These are phyloP conservation scores for Yarrowia keelungensis DNA, from an alignment of 805 yeast genomes.

Conservation along the genomic window DNA sequence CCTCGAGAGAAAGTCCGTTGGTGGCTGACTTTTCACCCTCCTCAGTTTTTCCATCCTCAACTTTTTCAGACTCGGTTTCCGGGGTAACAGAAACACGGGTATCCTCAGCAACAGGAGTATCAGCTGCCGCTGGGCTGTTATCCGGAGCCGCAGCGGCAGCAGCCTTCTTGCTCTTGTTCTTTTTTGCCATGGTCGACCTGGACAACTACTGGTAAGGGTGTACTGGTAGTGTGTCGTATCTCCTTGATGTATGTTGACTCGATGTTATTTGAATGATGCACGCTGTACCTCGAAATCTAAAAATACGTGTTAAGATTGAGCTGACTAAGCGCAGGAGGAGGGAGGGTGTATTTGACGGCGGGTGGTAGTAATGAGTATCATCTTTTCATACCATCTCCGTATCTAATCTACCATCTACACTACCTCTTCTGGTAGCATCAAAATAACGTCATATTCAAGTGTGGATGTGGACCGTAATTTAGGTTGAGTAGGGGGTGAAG, in stretches of 20 bases:
- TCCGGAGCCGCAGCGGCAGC: neutral
- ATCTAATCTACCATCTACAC: too few species aligned
- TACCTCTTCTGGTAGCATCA: neutral
- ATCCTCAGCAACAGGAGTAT: slow-evolving; percentile 64
- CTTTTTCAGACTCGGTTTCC: neutral
- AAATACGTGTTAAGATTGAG: slow-evolving; percentile 33
- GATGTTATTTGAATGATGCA: slow-evolving; percentile 8
- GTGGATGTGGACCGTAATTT: neutral
- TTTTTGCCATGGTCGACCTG: slow-evolving; percentile 12
- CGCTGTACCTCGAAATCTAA: slow-evolving; percentile 22
- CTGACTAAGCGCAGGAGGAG: slow-evolving; percentile 13
- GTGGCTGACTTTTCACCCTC: neutral
- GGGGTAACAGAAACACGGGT: neutral
- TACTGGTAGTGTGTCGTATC: slow-evolving; percentile 1
- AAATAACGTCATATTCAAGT: neutral
- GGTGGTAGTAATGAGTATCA: too few species aligned
- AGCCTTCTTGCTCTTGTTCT: slow-evolving; percentile 40
- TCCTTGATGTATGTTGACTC: too few species aligned
- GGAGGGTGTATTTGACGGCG: too few species aligned
- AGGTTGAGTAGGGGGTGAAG: neutral
- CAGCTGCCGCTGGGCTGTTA: slow-evolving; percentile 52
- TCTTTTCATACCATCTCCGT: too few species aligned
- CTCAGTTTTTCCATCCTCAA: too few species aligned
- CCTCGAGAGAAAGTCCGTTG: slow-evolving; percentile 9
- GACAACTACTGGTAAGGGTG: neutral